These are phyloP conservation scores for Backusella tuberculispora DNA, from an alignment of 192 early-diverging fungal genomes.

Conservation along the genomic window DNA sequence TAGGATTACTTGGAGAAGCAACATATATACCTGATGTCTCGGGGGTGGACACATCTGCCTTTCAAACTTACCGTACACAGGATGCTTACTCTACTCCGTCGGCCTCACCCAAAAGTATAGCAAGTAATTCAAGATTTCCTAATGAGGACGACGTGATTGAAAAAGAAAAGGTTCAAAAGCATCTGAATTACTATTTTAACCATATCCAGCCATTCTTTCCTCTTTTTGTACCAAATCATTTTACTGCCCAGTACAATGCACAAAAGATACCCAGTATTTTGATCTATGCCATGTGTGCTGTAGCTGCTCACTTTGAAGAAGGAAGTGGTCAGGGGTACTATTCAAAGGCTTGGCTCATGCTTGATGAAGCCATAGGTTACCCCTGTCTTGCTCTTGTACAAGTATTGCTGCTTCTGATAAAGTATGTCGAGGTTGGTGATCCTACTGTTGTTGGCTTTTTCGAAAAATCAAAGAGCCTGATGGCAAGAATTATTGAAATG, in stretches of 20 bases:
- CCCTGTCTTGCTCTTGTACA: conserved; percentile 15
- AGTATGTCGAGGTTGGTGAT: neutral
- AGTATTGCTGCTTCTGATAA: conserved; percentile 9
- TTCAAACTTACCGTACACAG: conserved; percentile 4
- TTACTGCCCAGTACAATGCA: conserved; percentile 7
- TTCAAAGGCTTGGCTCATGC: conserved; percentile 2
- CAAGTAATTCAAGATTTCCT: conserved; percentile 15
- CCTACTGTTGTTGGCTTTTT: neutral
- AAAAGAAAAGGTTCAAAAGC: conserved; percentile 4
- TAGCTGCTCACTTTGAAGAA: conserved; percentile 39
- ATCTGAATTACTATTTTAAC: conserved; percentile 13
- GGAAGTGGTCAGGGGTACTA: neutral
- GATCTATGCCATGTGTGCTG: conserved; percentile 58
- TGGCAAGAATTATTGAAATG: conserved; percentile 12
- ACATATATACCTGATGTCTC: neutral
- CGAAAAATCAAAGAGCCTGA: conserved; percentile 15
- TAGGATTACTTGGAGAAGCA: conserved; percentile 3
- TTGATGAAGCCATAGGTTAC: neutral
- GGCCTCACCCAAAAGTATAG: conserved; percentile 12
- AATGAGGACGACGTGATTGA: conserved; percentile 7
- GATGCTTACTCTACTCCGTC: conserved; percentile 7
- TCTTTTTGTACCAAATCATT: conserved; percentile 22
- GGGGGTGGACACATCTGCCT: conserved; percentile 1
- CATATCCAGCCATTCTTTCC: conserved; percentile 16
- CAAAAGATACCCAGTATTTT: conserved; percentile 26